Evolutionary conservation across 257 asterid species (phyloP), one percentile per base, ranked within the genome.

Genomic region (Scutellaria baicalensis): DNA sequence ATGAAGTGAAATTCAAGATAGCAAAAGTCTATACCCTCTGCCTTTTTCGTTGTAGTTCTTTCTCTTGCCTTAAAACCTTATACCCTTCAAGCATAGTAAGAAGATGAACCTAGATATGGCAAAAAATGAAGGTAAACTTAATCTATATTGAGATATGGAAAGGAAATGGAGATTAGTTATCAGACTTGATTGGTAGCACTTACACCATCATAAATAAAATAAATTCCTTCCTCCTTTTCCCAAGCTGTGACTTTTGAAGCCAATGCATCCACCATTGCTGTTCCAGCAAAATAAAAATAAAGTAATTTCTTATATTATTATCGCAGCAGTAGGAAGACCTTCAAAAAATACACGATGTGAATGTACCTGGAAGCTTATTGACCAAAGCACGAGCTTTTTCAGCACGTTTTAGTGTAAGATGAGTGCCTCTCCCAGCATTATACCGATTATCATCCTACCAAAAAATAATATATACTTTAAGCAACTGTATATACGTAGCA

Each of bases 371-470:
- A 84, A 93, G 88, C 71, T 89, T 93, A 73, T 66, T 89, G 73
- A 93, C 96, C 83, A 93, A 72, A 33, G 85, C 83, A 55, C 99
- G 97, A 68, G 99, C 97, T 76, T 91, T 93, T 83, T 93, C 97
- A 73, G 97, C 99, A 35, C 95, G 99, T 78, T 85, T 93, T 71
- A 93, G 80, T 4, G 84, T 83, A 71, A 91, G 93, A 84, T 93
- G 99, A 69, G 99, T 89, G 73, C 99, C 99, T 77, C 91, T 85
- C 68, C 96, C 99, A 77, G 97, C 95, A 82, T 84, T 91, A 64
- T 91, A 93, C 50, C 99, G 92, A 66, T 89, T 93, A 10, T 89
- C 96, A 79, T 93, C 99, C 99, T 93, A 45, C 23, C 76, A 8
- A 65, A 48, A 13, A 14, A 64, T 13, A 68, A 27, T 23, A 68